Conservation (phyloP, 73 alveolate species). For the Uronychia binucleata region DNA sequence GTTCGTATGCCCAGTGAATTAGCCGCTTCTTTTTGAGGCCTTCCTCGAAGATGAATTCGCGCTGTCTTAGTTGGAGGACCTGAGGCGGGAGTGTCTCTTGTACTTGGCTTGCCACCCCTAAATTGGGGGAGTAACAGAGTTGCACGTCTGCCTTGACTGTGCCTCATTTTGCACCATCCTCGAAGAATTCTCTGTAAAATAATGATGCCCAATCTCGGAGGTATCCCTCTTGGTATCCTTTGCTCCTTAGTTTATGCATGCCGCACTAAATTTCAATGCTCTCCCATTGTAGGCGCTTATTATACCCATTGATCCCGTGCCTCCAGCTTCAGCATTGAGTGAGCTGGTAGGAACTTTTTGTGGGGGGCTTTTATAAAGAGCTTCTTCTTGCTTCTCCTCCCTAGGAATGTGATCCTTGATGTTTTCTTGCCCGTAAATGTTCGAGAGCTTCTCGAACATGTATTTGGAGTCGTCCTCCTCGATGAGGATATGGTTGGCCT, state of each 20-base stretch:
- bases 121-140: background rate
- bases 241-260: background rate
- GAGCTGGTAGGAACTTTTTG: too few species aligned
- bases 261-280: background rate
- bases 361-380: too few species aligned
- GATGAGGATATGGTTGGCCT: background rate
- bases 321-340: too few species aligned
- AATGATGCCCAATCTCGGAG: background rate
- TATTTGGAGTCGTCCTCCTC: background rate
- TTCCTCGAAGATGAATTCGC: background rate
- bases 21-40: background rate
- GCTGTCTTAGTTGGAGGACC: background rate
- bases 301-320: too few species aligned
- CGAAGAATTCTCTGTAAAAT: background rate
- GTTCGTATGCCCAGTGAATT: too few species aligned
- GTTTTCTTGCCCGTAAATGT: background rate
- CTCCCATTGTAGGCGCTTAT: background rate
- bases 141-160: background rate
- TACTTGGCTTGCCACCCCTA: constrained; percentile 1
- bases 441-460: background rate
- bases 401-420: background rate
- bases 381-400: background rate
- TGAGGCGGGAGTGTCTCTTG: background rate
- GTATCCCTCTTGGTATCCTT: background rate
- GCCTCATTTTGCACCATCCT: background rate